phyloP scores from a whole-genome alignment of 129 eudicot genomes.

The Flaveria linearis region DNA sequence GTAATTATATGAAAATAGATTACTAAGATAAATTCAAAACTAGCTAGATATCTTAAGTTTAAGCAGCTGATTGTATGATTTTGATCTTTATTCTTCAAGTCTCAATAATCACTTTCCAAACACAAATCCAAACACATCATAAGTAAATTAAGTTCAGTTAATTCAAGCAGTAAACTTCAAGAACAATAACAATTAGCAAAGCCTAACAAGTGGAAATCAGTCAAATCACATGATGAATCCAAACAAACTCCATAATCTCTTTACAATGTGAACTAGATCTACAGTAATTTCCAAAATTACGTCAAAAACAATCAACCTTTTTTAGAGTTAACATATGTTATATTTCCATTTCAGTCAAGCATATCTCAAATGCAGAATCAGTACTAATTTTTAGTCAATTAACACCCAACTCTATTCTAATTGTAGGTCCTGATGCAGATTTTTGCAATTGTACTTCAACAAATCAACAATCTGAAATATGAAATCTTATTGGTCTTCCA shows the following conservation, averaged over 20 bases:
- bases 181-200: background rate
- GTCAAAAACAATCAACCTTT: background rate
- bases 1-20: too few species aligned
- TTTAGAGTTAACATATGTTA: too few species aligned
- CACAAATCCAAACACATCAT: too few species aligned
- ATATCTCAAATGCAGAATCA: background rate
- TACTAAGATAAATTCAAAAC: too few species aligned
- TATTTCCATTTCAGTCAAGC: background rate
- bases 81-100: too few species aligned
- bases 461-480: background rate
- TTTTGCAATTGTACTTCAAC: background rate
- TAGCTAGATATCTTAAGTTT: too few species aligned
- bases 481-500: background rate
- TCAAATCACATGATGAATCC: background rate
- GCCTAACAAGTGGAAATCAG: background rate
- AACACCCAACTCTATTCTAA: background rate
- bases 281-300: background rate
- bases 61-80: too few species aligned
- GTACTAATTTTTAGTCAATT: background rate
- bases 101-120: too few species aligned
- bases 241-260: background rate
- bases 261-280: background rate
- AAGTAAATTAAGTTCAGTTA: too few species aligned
- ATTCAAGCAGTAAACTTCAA: background rate
- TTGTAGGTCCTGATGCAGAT: conserved; percentile 2